Base-by-base conservation (phyloP, 2,329 filamentous ascomycete species). In the Capronia americana region DNA sequence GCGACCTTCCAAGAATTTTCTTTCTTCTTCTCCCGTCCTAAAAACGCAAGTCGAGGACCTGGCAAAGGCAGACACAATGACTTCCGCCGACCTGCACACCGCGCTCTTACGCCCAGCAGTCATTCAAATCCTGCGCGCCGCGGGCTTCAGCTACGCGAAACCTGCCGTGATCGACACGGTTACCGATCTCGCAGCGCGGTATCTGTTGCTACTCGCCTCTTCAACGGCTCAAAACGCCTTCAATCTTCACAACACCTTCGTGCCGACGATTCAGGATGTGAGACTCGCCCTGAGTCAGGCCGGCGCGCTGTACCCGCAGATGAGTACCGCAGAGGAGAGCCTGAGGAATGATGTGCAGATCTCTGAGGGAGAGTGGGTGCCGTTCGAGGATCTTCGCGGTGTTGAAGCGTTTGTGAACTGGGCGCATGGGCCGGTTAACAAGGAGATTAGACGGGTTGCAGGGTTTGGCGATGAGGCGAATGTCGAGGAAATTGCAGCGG, bases 91-190 rank as follows among this genome's bases (percentile, higher is more conserved):
- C 68, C 82, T 91, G 57, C 86, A 90, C 80, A 90, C 92, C 79
- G 90, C 91, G 67, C 89, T 97, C 70, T 85, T 98, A 64, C 92
- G 93, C 50, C 94, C 94, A 1, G 89, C 90, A 56, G 87, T 97
- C 67, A 87, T 98, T 65, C 93, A 97, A 79, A 94, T 96, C 74
- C 88, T 98, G 59, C 92, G 94, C 75, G 92, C 93, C 32, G 90
- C 92, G 26, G 94, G 94, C 76, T 98, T 96, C 81, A 92, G 96
- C 77, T 85, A 90, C 50, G 91, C 92, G 58, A 88, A 88, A 62
- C 89, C 92, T 1, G 90, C 90, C 3, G 93, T 96, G 6, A 84
- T 97, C 64, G 93, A 98, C 79, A 89, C 91, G 10, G 78, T 97
- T n/a, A 91, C 92, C 14, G 93, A 97, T 78, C 85, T 98, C 7